Conservation (phyloP, 768 basidiomycete genomes). For the Boletus tomentosulus region DNA sequence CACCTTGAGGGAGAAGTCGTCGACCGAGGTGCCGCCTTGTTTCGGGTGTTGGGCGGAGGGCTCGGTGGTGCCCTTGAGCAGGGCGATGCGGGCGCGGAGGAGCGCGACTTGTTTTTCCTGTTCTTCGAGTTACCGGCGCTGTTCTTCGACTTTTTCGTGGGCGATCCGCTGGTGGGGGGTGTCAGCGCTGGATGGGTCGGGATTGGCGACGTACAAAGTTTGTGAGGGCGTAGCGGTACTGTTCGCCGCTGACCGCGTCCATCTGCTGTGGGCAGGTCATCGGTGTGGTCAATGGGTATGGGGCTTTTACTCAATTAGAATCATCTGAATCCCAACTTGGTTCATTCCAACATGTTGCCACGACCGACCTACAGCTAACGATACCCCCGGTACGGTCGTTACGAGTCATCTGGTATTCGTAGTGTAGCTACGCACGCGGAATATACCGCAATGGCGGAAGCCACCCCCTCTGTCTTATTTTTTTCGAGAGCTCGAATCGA, state of each 20-base stretch:
- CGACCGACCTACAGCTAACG: too few species aligned
- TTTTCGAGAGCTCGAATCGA: too few species aligned
- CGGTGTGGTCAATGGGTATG: too few species aligned
- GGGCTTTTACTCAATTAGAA: too few species aligned
- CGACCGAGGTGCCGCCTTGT: conserved; percentile 62
- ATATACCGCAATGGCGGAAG: too few species aligned
- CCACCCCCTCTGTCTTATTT: too few species aligned
- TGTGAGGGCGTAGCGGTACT: conserved; percentile 78
- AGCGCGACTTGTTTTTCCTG: conserved; percentile 80
- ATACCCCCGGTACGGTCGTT: too few species aligned
- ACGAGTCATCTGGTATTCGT: too few species aligned
- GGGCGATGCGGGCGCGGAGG: conserved; percentile 63
- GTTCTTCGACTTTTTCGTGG: conserved; percentile 85
- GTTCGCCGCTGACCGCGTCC: conserved; percentile 48
- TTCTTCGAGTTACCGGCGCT: conserved; percentile 72
- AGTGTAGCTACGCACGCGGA: too few species aligned
- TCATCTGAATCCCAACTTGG: too few species aligned
- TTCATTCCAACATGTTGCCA: too few species aligned
- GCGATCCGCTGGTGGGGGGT: conserved; percentile 59
- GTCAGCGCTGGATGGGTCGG: not conserved
- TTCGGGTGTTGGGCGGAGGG: conserved; percentile 22
- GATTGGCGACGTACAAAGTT: conserved; percentile 58
- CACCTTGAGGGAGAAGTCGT: conserved; percentile 88
- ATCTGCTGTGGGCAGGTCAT: conserved; percentile 11
- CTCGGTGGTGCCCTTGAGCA: conserved; percentile 61